These are phyloP conservation scores for Russula griseocarnosa DNA, from an alignment of 768 basidiomycete species.

Conservation along the genomic window DNA sequence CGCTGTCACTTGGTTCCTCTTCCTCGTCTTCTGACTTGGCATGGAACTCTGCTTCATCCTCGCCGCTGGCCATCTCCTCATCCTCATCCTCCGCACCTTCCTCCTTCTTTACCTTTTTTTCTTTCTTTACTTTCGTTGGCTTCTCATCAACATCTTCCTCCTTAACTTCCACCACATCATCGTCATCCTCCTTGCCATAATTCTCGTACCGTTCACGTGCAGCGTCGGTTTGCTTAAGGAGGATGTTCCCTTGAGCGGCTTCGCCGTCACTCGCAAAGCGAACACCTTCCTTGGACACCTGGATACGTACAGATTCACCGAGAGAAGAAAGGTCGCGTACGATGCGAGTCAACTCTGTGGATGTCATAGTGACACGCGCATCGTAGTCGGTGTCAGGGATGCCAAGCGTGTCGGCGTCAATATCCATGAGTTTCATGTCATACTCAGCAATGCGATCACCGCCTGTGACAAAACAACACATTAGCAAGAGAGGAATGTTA, in stretches of 20 bases:
- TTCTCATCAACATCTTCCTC: constrained; percentile 43
- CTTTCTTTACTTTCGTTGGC: constrained; percentile 48
- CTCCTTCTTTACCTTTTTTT: constrained; percentile 49
- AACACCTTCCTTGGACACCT: constrained; percentile 93
- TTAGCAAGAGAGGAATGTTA: constrained; percentile 2
- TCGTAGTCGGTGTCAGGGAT: constrained; percentile 99
- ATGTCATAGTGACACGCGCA: constrained; percentile 82
- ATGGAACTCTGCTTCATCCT: constrained; percentile 44
- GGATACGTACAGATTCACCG: constrained; percentile 93
- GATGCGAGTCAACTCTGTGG: constrained; percentile 85
- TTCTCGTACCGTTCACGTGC: constrained; percentile 27
- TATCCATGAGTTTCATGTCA: constrained; percentile 99
- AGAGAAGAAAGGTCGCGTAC: constrained; percentile 86
- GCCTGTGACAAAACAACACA: constrained; percentile 43
- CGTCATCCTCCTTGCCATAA: constrained; percentile 30
- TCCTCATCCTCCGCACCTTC: constrained; percentile 36
- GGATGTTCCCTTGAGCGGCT: constrained; percentile 82
- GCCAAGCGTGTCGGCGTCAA: constrained; percentile 89
- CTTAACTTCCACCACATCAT: constrained; percentile 36
- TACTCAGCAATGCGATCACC: constrained; percentile 94
- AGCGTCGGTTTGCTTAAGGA: constrained; percentile 68
- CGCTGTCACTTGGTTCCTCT: constrained; percentile 40
- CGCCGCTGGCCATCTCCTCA: constrained; percentile 46
- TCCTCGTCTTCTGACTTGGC: constrained; percentile 36
- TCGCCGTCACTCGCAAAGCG: constrained; percentile 92